phyloP scores from a whole-genome alignment of 352 stramenopile genomes.

The Globisporangium cederbergense region DNA sequence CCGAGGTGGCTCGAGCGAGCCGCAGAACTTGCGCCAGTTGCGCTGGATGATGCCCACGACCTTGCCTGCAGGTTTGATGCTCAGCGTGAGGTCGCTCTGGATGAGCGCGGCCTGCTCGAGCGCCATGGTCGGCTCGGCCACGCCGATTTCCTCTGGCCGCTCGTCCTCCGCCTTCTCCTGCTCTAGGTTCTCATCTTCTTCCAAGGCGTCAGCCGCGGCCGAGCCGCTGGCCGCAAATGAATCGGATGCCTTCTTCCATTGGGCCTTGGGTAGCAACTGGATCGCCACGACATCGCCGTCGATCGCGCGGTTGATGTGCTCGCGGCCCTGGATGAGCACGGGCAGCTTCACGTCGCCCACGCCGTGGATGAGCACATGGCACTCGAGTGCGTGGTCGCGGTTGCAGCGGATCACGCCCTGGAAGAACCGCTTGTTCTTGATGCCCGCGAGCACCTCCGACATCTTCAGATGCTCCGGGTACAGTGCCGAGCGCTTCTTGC shows the following conservation, averaged over 20 bases:
- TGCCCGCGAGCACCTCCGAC: slow-evolving; percentile 76
- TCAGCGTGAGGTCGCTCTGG: slow-evolving; percentile 46
- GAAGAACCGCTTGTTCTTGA: slow-evolving; percentile 87
- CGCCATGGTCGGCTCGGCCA: slow-evolving; percentile 66
- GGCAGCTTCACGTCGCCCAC: slow-evolving; percentile 58
- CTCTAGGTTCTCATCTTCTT: slow-evolving; percentile 42
- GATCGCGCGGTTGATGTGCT: slow-evolving; percentile 96
- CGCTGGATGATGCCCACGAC: slow-evolving; percentile 91
- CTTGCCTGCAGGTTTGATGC: slow-evolving; percentile 64
- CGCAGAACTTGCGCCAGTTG: slow-evolving; percentile 94
- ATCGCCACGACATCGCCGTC: slow-evolving; percentile 98
- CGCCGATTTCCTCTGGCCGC: slow-evolving; percentile 27
- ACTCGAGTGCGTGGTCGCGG: slow-evolving; percentile 80
- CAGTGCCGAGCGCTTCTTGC: slow-evolving; percentile 41
- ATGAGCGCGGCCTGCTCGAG: slow-evolving; percentile 57
- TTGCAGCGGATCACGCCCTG: slow-evolving; percentile 89
- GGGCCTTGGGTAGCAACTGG: slow-evolving; percentile 85
- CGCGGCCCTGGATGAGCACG: slow-evolving; percentile 64
- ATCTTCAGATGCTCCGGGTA: slow-evolving; percentile 79
- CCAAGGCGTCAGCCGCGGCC: slow-evolving; percentile 32
- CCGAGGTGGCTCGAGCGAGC: slow-evolving; percentile 87
- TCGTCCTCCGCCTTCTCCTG: slow-evolving; percentile 27
- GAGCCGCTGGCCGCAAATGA: slow-evolving; percentile 53
- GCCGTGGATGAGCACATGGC: slow-evolving; percentile 75
- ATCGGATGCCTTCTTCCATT: slow-evolving; percentile 78